Evolutionary conservation across 345 rosid species (phyloP).

Genomic region (Arabidopsis suecica): DNA sequence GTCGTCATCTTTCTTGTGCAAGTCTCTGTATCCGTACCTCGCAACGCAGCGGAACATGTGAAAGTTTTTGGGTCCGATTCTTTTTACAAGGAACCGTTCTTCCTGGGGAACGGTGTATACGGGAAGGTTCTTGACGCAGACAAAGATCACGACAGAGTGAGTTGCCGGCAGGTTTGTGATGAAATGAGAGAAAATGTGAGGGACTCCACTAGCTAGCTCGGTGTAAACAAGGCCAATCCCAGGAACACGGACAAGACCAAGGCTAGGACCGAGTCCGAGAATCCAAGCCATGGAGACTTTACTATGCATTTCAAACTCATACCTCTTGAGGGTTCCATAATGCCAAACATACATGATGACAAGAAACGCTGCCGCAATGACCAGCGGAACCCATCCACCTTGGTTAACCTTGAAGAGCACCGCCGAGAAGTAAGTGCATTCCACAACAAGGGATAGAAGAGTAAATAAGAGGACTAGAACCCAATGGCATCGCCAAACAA

Average conservation of each 20-base stretch:
- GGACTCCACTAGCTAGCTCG: constrained; percentile 80
- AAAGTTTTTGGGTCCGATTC: constrained; percentile 77
- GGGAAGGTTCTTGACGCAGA: constrained; percentile 80
- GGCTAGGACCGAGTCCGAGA: constrained; percentile 79
- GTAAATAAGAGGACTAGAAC: constrained; percentile 64
- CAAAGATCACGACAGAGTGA: constrained; percentile 68
- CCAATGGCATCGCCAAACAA: constrained; percentile 84
- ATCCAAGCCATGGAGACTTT: constrained; percentile 86
- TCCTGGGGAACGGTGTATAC: constrained; percentile 77
- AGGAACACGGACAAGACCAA: constrained; percentile 84
- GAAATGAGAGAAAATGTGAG: constrained; percentile 84
- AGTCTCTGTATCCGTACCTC: constrained; percentile 78
- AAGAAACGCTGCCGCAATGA: constrained; percentile 70
- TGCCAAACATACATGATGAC: constrained; percentile 76
- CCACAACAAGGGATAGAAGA: constrained; percentile 56
- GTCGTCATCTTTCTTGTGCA: constrained; percentile 78
- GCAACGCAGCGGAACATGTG: constrained; percentile 87
- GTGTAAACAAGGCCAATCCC: constrained; percentile 86
- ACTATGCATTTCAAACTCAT: constrained; percentile 80
- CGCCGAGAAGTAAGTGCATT: constrained; percentile 74
- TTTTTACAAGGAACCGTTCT: constrained; percentile 72
- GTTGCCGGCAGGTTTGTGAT: constrained; percentile 79
- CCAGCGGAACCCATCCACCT: constrained; percentile 89
- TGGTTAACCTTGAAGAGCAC: constrained; percentile 74
- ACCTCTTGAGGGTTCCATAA: constrained; percentile 71